Conservation (phyloP, 352 stramenopile species). For the Pythium aristosporum region DNA sequence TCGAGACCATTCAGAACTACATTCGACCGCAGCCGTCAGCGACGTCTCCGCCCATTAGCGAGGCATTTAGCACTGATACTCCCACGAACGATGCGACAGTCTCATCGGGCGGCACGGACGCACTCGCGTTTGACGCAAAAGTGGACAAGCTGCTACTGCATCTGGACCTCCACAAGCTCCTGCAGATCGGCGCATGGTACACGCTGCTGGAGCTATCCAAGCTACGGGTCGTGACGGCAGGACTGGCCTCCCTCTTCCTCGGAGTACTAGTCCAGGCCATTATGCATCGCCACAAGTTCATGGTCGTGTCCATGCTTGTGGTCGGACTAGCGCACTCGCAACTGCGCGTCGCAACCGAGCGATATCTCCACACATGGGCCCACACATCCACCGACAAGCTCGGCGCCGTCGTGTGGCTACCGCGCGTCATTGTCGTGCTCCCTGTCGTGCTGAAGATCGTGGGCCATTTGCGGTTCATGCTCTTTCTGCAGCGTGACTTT, state of each 20-base stretch:
- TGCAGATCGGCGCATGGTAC: slow-evolving; percentile 49
- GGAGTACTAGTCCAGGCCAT: slow-evolving; percentile 50
- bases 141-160: slow-evolving; percentile 52
- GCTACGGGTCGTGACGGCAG: slow-evolving; percentile 44
- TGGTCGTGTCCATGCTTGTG: slow-evolving; percentile 66
- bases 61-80: slow-evolving; percentile 4
- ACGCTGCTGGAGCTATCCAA: slow-evolving; percentile 53
- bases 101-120: not conserved
- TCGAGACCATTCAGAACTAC: not conserved
- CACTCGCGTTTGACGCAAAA: slow-evolving; percentile 52
- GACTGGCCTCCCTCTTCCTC: slow-evolving; percentile 47
- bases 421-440: slow-evolving; percentile 46
- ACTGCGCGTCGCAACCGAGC: slow-evolving; percentile 38
- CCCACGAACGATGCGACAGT: not conserved
- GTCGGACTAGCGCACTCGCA: slow-evolving; percentile 64
- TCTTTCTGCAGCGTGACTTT: slow-evolving; percentile 64
- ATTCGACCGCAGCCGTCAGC: not conserved
- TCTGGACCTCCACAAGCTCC: slow-evolving; percentile 53
- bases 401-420: slow-evolving; percentile 51
- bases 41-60: not conserved
- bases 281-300: slow-evolving; percentile 72
- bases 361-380: slow-evolving; percentile 45
- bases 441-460: slow-evolving; percentile 71
- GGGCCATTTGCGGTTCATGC: slow-evolving; percentile 69
- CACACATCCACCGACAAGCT: slow-evolving; percentile 68